Base-by-base conservation (phyloP, 75 land plant species). In the Picea glauca region DNA sequence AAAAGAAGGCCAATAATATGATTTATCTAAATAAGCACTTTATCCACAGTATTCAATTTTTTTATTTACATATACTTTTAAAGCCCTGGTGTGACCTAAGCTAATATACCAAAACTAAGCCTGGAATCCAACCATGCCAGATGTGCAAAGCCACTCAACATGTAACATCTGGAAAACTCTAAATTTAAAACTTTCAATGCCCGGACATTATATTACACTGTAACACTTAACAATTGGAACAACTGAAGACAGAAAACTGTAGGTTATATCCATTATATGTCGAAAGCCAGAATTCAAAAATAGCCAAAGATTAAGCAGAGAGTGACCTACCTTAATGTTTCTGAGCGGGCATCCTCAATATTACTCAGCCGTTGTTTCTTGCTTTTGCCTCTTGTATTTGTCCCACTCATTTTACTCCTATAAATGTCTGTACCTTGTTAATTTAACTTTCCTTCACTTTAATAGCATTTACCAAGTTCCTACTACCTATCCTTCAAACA, bases 331-430 rank as follows among this genome's bases (percentile, higher is more conserved):
- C 74, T 70, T 70, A 70, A 70, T 43, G 43, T 70, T 43, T 70
- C 50, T 43, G 54, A 43, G 74, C 74, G 74, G 56, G 54, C n/a
- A 70, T 70, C 74, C 21, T 70, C 54, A 70, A 40, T 12, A 70
- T 40, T 70, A n/a, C n/a, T 46, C 23, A 40, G 54, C 13, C 74
- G 74, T 43, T 70, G 74, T 46, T 46, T 38, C 43, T 40, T 70
- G 50, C 74, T 70, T 38, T 70, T 70, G 23, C 74, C 74, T 40
- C 74, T 43, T 43, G 74, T 70, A 70, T 70, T 70, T n/a, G 74
- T 43, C 74, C 74, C 20, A 70, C 74, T 70, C 74, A 70, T 70
- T 70, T 70, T 70, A 40, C 35, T 20, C 56, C 56, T 70, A 38
- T 13, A 17, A 70, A 40, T 20, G 54, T 70, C 43, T 43, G 23